These are phyloP conservation scores for Penicillium vulpinum DNA, from an alignment of 2,329 filamentous ascomycete species.

Conservation along the genomic window DNA sequence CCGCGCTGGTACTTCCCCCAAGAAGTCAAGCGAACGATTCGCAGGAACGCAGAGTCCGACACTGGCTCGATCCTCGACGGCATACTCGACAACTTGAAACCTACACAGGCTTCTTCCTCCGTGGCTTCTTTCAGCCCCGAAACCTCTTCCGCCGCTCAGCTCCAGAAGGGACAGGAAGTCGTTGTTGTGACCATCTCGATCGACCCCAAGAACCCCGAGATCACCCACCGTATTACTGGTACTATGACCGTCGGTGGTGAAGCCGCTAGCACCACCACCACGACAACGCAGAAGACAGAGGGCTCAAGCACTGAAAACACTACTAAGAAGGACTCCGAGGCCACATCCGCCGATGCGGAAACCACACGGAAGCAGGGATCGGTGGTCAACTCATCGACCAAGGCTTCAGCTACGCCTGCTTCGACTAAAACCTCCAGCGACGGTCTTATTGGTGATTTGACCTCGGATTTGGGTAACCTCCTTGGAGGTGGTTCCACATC, in stretches of 20 bases:
- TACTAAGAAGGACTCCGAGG: neutral
- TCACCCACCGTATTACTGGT: slow-evolving; percentile 19
- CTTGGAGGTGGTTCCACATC: neutral
- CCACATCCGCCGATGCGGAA: neutral
- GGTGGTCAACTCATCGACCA: neutral
- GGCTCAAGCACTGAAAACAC: neutral
- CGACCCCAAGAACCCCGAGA: slow-evolving; percentile 16
- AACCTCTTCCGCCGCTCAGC: neutral
- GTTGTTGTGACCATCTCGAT: slow-evolving; percentile 22
- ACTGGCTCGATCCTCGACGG: neutral
- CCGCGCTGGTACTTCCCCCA: slow-evolving; percentile 39
- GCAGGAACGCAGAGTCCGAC: slow-evolving; percentile 2
- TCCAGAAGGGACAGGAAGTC: slow-evolving; percentile 16
- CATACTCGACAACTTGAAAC: slow-evolving; percentile 1
- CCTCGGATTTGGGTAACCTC: neutral
- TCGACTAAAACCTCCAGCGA: neutral
- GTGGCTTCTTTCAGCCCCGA: neutral
- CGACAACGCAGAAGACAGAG: slow-evolving; percentile 6
- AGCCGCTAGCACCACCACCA: slow-evolving; percentile 9
- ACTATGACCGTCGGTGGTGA: slow-evolving; percentile 16
- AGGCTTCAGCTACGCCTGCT: slow-evolving; percentile 2
- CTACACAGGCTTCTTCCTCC: neutral
- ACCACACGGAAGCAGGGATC: slow-evolving; percentile 1
- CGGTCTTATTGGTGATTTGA: neutral
- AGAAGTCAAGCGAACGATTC: slow-evolving; percentile 32